Evolutionary conservation across 441 rosid species (phyloP), one percentile per base, ranked within the genome.

Genomic region (Euphorbia celastroides): DNA sequence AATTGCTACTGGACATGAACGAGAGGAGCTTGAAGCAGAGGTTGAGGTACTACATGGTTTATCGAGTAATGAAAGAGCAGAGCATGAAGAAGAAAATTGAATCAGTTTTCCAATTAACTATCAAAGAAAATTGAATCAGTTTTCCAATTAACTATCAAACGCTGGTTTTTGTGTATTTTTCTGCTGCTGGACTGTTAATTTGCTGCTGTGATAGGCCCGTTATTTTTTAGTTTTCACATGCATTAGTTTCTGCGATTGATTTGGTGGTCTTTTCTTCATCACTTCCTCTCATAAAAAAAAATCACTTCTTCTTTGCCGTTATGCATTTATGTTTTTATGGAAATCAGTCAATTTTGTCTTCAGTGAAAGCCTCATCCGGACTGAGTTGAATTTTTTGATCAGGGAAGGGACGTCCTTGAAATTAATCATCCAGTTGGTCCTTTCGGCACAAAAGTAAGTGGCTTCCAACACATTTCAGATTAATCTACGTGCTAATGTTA

Each of bases 1-100:
- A n/a, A 86, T 91, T 72, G 96, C 99, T 2, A 93, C 97, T 52
- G 96, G 97, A 41, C 96, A 91, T n/a, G 96, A 93, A 71, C 81
- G 83, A 44, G 96, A 94, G 77, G 99, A 94, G 80, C 82, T 94
- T 66, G 91, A 83, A 72, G 86, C 89, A 58, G 92, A 85, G 79
- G 66, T 91, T 36, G 68, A 82, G 99, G 97, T 94, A 68, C 56
- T 31, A 20, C 57, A 17, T 12, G 58, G 27, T 16, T 34, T 19
- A 62, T 55, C 0, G 3, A 41, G 17, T 51, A 2, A 23, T 70
- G 27, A 16, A 19, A 13, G 25, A 42, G 17, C n/a, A 34, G 38
- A 5, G 32, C 13, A 26, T 32, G n/a, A 27, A 5, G 32, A 5
- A 0, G 55, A 51, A 20, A 1, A 20, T 44, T 44, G 50, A 13